Conservation (phyloP, 116 monocot species). For the Cymodocea nodosa region DNA sequence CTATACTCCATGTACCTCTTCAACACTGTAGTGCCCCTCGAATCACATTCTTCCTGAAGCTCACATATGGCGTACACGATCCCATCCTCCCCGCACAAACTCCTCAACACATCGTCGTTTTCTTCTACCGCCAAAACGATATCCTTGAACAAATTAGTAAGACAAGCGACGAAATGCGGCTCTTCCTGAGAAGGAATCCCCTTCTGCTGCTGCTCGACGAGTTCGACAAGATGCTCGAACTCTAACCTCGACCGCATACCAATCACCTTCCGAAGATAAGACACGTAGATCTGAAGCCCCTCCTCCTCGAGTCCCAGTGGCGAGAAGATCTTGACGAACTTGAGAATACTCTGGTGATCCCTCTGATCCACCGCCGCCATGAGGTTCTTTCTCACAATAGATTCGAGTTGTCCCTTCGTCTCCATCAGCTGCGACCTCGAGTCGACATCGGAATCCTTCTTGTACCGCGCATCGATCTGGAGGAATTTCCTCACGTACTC, state of each 20-base stretch:
- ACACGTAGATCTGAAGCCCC: conserved; percentile 74
- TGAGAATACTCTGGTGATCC: conserved; percentile 65
- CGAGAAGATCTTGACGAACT: conserved; percentile 57
- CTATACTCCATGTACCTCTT: conserved; percentile 74
- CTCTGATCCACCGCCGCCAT: conserved; percentile 47
- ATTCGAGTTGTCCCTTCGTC: conserved; percentile 46
- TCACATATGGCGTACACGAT: conserved; percentile 77
- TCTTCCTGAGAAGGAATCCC: conserved; percentile 15
- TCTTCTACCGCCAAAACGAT: conserved; percentile 86
- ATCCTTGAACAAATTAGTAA: conserved; percentile 81
- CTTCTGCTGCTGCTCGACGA: conserved; percentile 16
- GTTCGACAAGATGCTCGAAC: conserved; percentile 65
- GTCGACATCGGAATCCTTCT: conserved; percentile 24
- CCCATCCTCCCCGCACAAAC: conserved; percentile 79
- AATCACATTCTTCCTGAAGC: conserved; percentile 93
- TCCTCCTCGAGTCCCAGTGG: conserved; percentile 67
- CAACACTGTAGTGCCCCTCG: conserved; percentile 69
- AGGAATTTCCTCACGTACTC: conserved; percentile 48
- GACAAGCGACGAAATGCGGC: conserved; percentile 54
- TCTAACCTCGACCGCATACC: conserved; percentile 60
- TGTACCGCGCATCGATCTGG: conserved; percentile 51
- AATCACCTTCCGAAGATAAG: conserved; percentile 71
- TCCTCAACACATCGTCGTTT: conserved; percentile 67
- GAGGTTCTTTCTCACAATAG: conserved; percentile 39
- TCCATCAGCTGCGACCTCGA: conserved; percentile 59